Percentiles rank a stretch among this genome's conserved stretches.
Evolutionary conservation across 345 rosid species (phyloP).

Genomic region (Arabis alpina): DNA sequence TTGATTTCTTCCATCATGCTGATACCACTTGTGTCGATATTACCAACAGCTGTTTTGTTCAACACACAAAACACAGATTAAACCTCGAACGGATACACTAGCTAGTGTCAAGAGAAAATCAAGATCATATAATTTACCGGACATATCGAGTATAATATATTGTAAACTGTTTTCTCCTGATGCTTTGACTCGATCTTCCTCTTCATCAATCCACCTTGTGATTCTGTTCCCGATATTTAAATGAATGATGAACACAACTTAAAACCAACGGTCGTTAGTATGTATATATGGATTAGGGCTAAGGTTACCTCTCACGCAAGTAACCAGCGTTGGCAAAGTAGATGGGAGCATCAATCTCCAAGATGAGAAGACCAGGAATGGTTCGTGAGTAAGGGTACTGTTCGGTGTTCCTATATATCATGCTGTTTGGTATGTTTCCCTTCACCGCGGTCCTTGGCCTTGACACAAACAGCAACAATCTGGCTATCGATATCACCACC

Average conservation of each 20-base stretch:
- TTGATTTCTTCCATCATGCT: slow-evolving; percentile 87
- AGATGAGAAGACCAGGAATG: slow-evolving; percentile 77
- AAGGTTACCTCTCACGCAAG: slow-evolving; percentile 82
- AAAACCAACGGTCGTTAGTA: background rate
- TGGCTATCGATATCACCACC: slow-evolving; percentile 70
- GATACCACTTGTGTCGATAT: slow-evolving; percentile 94
- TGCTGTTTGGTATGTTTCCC: slow-evolving; percentile 87
- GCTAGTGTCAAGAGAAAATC: slow-evolving; percentile 8
- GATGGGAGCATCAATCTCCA: slow-evolving; percentile 85
- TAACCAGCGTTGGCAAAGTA: slow-evolving; percentile 89
- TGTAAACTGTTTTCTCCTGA: slow-evolving; percentile 68
- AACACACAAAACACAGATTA: slow-evolving; percentile 1
- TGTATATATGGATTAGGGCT: background rate
- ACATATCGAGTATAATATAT: slow-evolving; percentile 76
- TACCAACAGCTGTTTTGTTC: slow-evolving; percentile 64
- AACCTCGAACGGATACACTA: slow-evolving; percentile 9
- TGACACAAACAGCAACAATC: slow-evolving; percentile 73
- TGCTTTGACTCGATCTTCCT: slow-evolving; percentile 66
- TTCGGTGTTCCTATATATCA: slow-evolving; percentile 71
- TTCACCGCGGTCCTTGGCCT: slow-evolving; percentile 73
- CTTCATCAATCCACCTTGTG: slow-evolving; percentile 84
- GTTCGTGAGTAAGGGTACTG: slow-evolving; percentile 70
- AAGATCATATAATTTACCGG: slow-evolving; percentile 48
- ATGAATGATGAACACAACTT: background rate
- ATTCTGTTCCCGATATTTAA: slow-evolving; percentile 52